Evolutionary conservation across 805 yeast species (phyloP).

Genomic region (Starmera pachycereana): DNA sequence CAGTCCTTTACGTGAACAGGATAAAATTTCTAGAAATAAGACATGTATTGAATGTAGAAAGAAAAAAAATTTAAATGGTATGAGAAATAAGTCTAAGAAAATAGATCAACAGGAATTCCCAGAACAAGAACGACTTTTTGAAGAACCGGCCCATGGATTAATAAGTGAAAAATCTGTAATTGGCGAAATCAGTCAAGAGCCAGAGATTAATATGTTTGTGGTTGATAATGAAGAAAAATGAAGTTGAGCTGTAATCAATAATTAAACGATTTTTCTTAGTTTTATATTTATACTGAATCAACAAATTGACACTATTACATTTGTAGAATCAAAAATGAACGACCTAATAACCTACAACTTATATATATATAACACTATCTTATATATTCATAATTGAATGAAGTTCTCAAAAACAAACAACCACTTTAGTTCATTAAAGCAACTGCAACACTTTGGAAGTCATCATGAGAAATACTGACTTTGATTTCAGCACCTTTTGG

Average conservation of each 20-base stretch:
- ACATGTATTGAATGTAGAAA: conserved; percentile 46
- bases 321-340: too few species aligned
- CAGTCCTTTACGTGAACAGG: conserved; percentile 31
- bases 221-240: conserved; percentile 3
- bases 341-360: neutral
- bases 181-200: too few species aligned
- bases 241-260: too few species aligned
- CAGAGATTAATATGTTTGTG: neutral
- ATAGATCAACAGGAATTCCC: too few species aligned
- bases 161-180: too few species aligned
- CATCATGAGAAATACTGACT: conserved; percentile 94
- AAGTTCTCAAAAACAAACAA: neutral
- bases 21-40: conserved; percentile 32
- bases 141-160: too few species aligned
- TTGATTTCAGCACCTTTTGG: conserved; percentile 56
- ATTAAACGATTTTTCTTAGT: too few species aligned
- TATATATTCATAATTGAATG: neutral
- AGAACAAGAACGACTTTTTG: too few species aligned
- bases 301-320: neutral
- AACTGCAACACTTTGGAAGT: conserved; percentile 94
- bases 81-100: too few species aligned
- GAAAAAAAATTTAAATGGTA: conserved; percentile 28
- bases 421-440: conserved; percentile 42
- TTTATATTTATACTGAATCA: too few species aligned
- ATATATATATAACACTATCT: neutral